A percentile compares a stretch with the other conserved stretches of the same genome.
phyloP scores from a whole-genome alignment of 1,139 yeast genomes.

The Lodderomyces theae region DNA sequence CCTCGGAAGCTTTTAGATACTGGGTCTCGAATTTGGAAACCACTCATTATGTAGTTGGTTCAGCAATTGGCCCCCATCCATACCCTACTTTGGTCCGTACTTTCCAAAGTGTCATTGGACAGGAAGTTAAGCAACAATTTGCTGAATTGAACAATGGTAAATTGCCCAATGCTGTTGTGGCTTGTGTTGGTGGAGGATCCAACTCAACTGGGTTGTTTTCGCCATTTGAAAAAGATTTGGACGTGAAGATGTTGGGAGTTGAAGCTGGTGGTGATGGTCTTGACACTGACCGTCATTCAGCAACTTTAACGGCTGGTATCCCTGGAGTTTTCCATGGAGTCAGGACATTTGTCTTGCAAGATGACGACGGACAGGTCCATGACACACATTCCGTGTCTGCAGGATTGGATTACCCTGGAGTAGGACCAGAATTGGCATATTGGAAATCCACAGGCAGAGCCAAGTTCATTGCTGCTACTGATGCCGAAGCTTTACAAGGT shows the following conservation, averaged over 20 bases:
- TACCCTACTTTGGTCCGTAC: conserved; percentile 97
- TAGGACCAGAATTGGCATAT: conserved; percentile 94
- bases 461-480: conserved; percentile 80
- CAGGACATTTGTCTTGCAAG: conserved; percentile 87
- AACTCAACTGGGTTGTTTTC: conserved; percentile 95
- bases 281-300: conserved; percentile 83
- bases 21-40: conserved; percentile 89
- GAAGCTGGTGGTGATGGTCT: conserved; percentile 99
- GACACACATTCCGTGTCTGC: conserved; percentile 98
- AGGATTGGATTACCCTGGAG: conserved; percentile 98
- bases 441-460: conserved; percentile 97
- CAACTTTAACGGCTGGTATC: conserved; percentile 86
- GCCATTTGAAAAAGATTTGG: conserved; percentile 79
- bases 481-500: conserved; percentile 89
- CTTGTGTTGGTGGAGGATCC: conserved; percentile 99
- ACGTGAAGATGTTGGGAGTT: conserved; percentile 83
- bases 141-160: conserved; percentile 71
- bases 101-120: conserved; percentile 95
- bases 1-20: conserved; percentile 91
- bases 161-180: conserved; percentile 90
- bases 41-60: conserved; percentile 94
- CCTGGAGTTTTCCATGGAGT: conserved; percentile 99
- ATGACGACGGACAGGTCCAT: conserved; percentile 89
- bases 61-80: conserved; percentile 99
- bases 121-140: conserved; percentile 91